Base-by-base conservation (phyloP, 192 early-diverging fungal genomes). In the Dissophora ornata region DNA sequence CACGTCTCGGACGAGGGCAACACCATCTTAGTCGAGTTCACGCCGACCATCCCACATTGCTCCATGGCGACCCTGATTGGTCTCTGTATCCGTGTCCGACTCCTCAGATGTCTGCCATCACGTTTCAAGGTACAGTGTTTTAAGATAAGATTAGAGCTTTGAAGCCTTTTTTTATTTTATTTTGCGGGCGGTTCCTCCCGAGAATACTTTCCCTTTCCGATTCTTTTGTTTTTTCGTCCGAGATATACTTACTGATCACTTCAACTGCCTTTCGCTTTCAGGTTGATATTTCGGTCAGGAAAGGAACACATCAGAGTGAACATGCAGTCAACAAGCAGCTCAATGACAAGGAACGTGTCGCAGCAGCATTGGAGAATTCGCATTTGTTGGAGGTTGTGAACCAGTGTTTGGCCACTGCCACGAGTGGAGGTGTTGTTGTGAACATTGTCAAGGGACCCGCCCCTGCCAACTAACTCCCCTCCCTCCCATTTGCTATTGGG, bases 1-100 rank as follows among this genome's bases (percentile, higher is more conserved):
- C 67, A 69, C 4, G 93, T 99, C 10, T 89, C 92, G 63, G 87
- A 94, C 69, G 78, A 82, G 11, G 71, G 62, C 38, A 91, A 87
- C 79, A 85, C 75, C 44, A 84, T 99, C 29, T 50, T 85, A 9
- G 89, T 99, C 29, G 88, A 90, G 78, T 98, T 99, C 69, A 97
- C 95, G 0, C 97, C 97, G 1, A 98, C 97, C 10, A 98, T 99
- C 66, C 96, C 96, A 28, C 97, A 99, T 80, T 99, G 97, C 81
- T 96, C 94, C 32, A 99, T 99, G 97, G 96, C 96, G 12, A 98
- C 97, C 10, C 80, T 99, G 42, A 99, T 99, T 79, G 97, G 97
- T 0, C 86, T 98, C 18, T 97, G 96, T 81, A 98, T 99, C 42
- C 90, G 97, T 25, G 96, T 99, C 11, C 87, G 93, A 48, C 75